Percentiles rank a stretch among this genome's conserved stretches.
These are phyloP conservation scores for Melanogaster broomeanus DNA, from an alignment of 768 basidiomycete genomes.

Conservation along the genomic window DNA sequence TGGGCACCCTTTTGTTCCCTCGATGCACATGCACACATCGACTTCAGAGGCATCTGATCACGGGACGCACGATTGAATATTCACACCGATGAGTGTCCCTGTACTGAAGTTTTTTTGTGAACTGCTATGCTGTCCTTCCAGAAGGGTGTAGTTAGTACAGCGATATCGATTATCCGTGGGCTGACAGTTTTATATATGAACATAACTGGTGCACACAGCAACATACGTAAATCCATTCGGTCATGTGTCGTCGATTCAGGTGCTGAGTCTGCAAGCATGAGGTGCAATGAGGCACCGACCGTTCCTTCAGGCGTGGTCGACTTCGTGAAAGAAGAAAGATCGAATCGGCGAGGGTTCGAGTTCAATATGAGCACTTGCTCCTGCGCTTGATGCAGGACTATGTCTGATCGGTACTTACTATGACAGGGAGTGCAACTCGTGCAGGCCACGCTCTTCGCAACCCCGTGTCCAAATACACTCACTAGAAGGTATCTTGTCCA, in stretches of 20 bases:
- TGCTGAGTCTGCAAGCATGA: slow-evolving; percentile 4
- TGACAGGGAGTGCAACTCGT: too few relatives aligned
- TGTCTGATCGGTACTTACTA: too few relatives aligned
- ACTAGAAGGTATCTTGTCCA: too few relatives aligned
- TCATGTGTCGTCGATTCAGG: slow-evolving; percentile 5
- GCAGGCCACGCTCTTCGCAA: too few relatives aligned
- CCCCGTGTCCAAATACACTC: too few relatives aligned
- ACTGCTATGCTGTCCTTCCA: slow-evolving; percentile 2
- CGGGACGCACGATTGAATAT: too few relatives aligned
- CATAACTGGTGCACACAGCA: neutral
- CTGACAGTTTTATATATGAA: too few relatives aligned
- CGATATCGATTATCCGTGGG: too few relatives aligned
- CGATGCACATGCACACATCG: neutral
- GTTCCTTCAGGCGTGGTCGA: slow-evolving; percentile 4
- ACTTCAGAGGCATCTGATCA: neutral
- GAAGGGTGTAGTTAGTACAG: slow-evolving; percentile 5
- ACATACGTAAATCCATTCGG: slow-evolving; percentile 9
- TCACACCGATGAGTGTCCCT: slow-evolving; percentile 9
- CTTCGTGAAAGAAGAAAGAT: slow-evolving; percentile 6
- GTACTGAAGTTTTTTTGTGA: neutral
- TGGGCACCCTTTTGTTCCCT: neutral
- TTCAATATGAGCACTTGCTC: too few relatives aligned
- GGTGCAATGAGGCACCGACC: slow-evolving; percentile 7
- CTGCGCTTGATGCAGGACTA: too few relatives aligned
- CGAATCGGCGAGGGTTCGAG: slow-evolving; percentile 8